phyloP scores from a whole-genome alignment of 805 yeast genomes.

The Blastobotrys parvus region DNA sequence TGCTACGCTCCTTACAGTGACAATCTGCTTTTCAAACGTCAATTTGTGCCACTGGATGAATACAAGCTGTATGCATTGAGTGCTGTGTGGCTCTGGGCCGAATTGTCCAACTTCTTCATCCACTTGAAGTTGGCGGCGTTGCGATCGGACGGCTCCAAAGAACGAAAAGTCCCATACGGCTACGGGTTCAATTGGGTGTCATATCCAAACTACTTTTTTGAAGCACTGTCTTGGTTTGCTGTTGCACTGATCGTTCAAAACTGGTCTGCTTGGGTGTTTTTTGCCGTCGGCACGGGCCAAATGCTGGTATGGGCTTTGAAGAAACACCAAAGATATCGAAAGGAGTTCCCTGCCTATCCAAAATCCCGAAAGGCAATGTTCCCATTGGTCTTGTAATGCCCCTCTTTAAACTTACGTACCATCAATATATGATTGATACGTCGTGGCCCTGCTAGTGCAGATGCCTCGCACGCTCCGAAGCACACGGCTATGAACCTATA shows the following conservation, averaged over 20 bases:
- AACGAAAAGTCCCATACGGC: conserved; percentile 68
- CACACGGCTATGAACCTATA: too few relatives aligned
- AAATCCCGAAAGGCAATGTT: conserved; percentile 67
- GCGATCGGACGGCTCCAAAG: conserved; percentile 48
- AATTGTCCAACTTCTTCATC: conserved; percentile 61
- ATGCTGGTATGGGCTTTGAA: conserved; percentile 90
- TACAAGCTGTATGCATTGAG: conserved; percentile 11
- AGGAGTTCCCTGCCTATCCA: conserved; percentile 74
- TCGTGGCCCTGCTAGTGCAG: too few relatives aligned
- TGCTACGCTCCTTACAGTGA: conserved; percentile 36
- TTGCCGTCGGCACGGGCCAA: conserved; percentile 62
- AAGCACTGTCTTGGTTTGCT: conserved; percentile 64
- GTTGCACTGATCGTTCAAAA: conserved; percentile 68
- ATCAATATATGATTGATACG: too few relatives aligned
- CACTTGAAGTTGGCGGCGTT: conserved; percentile 56
- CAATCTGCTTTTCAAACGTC: conserved; percentile 20
- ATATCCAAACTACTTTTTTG: conserved; percentile 94
- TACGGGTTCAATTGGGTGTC: conserved; percentile 74
- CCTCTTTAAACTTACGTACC: too few relatives aligned
- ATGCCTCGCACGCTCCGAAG: too few relatives aligned
- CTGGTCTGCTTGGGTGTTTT: conserved; percentile 66
- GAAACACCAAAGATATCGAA: conserved; percentile 63
- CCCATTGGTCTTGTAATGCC: conserved; percentile 64
- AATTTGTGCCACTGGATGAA: conserved; percentile 7
- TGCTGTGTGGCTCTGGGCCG: conserved; percentile 39